Base-by-base conservation (phyloP, 352 stramenopile species). In the Phytophthora syringae region DNA sequence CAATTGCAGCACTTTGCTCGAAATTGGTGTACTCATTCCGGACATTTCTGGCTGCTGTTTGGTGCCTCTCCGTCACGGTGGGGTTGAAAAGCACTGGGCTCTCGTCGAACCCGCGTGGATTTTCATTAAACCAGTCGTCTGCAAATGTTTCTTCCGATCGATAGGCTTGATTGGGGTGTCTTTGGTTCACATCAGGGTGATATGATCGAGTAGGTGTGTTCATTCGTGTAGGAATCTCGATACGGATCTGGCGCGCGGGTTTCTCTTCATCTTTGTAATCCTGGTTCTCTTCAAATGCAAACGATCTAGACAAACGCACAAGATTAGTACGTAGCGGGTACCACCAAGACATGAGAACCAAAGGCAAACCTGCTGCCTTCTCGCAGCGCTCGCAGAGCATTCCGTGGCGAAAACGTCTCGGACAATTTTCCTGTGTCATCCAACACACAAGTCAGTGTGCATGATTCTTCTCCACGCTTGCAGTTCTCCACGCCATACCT, bases 381-480 rank as follows among this genome's bases (percentile, higher is more conserved):
- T 50, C 60, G 67, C 30, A 92, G 60, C 2, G 74, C 69, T 12
- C 67, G 63, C 5, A 90, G 59, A 0, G 79, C 70, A 48, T 67
- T 56, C 1, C 76, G 71, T 12, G 83, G 80, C 11, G 83, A 92
- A 58, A 92, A 92, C 1, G 81, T 84, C 37, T 92, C 72, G 24
- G 80, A 88, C 1, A 92, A 53, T 28, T 64, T 72, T 3, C 89
- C 79, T 87, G n/a, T 5, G 27, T 20, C n/a, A 54, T 54, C 43
- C 25, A 34, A 53, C 18, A 36, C 5, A 13, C 27, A 22, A 22
- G 12, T 59, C 22, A 60, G 22, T 42, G 18, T 7, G 7, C 11
- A 25, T 27, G 22, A 27, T 28, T 42, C 39, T 7, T 21, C 45
- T 3, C n/a, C 6, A 4, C 9, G 24, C 15, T 9, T 5, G 16